Conservation (phyloP, 805 yeast genomes). For the Candida peoriensis region DNA sequence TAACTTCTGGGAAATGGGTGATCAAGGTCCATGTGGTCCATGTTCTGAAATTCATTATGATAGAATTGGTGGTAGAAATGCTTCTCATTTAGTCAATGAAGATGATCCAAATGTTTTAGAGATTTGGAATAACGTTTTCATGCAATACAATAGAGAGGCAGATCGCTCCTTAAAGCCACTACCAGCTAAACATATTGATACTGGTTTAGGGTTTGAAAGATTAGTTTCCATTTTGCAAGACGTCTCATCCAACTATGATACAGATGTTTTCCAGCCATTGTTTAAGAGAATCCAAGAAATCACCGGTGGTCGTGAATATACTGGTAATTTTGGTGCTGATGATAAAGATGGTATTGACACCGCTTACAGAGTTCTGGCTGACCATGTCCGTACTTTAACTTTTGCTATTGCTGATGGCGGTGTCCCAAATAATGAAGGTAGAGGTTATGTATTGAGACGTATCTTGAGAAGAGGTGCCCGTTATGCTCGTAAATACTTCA, state of each 20-base stretch:
- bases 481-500: conserved; percentile 92
- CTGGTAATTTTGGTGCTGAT: conserved; percentile 90
- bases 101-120: conserved; percentile 98
- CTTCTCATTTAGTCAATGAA: conserved; percentile 81
- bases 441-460: conserved; percentile 97
- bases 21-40: conserved; percentile 99
- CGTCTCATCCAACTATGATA: conserved; percentile 90
- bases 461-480: conserved; percentile 97
- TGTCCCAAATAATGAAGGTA: conserved; percentile 98
- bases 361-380: conserved; percentile 97
- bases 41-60: conserved; percentile 98
- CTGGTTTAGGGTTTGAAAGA: conserved; percentile 99
- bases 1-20: conserved; percentile 99
- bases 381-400: conserved; percentile 94
- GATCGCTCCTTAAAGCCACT: conserved; percentile 73
- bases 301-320: conserved; percentile 86
- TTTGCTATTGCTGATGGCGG: conserved; percentile 98
- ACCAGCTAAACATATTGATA: conserved; percentile 95
- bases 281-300: conserved; percentile 84
- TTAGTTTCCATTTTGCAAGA: conserved; percentile 91
- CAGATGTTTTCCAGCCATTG: conserved; percentile 91
- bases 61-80: conserved; percentile 97
- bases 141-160: conserved; percentile 93
- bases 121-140: conserved; percentile 96
- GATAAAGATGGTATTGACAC: conserved; percentile 95